These are phyloP conservation scores for Mycena crocata DNA, from an alignment of 768 basidiomycete genomes.

Conservation along the genomic window DNA sequence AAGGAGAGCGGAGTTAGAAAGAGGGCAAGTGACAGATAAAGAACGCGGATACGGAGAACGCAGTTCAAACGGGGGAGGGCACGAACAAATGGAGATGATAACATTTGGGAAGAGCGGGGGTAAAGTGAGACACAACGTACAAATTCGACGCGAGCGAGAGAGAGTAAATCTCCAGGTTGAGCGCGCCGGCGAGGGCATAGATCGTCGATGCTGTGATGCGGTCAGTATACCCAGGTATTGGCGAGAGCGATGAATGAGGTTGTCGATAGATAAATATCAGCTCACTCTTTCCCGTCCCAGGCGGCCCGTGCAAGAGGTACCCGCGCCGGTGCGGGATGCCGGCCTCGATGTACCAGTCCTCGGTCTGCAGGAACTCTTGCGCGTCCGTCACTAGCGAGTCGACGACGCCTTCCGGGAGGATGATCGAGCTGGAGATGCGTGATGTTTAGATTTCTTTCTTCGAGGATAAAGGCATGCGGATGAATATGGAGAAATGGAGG, in stretches of 20 bases:
- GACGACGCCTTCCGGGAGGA: constrained; percentile 43
- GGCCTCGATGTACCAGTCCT: constrained; percentile 48
- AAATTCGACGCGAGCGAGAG: constrained; percentile 43
- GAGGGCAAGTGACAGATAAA: too few species aligned
- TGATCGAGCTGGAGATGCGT: constrained; percentile 36
- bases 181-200: constrained; percentile 50
- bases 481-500: too few species aligned
- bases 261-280: background rate
- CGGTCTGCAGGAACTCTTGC: constrained; percentile 45
- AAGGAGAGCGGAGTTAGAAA: too few species aligned
- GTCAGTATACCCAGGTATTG: background rate
- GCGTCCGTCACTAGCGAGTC: constrained; percentile 45
- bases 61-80: too few species aligned
- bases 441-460: too few species aligned
- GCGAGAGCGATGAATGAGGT: background rate
- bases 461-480: background rate
- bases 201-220: constrained; percentile 34
- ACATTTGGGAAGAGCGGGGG: background rate
- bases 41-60: too few species aligned
- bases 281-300: constrained; percentile 50
- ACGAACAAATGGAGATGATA: too few species aligned
- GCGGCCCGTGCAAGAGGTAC: constrained; percentile 48
- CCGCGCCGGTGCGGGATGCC: constrained; percentile 52
- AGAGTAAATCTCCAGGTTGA: constrained; percentile 72
- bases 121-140: constrained; percentile 27